A percentile compares a stretch with the other conserved stretches of the same genome.
These are phyloP conservation scores for Tilletia horrida DNA, from an alignment of 1,284 basidiomycete species.

Conservation along the genomic window DNA sequence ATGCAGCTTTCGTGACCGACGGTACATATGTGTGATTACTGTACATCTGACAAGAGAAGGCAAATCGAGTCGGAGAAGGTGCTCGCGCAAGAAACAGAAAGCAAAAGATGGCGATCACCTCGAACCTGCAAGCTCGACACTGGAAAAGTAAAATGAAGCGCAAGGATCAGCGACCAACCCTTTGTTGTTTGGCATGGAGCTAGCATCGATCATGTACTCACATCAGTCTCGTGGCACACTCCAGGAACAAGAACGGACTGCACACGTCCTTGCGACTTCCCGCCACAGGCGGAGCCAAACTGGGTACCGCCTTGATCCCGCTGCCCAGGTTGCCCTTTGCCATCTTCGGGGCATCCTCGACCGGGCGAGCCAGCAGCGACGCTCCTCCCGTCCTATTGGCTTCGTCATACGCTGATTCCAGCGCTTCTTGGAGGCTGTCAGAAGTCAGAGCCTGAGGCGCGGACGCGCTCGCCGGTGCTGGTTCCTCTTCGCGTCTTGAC, in stretches of 20 bases:
- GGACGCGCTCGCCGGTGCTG: background rate
- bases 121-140: slow-evolving; percentile 25
- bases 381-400: slow-evolving; percentile 28
- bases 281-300: slow-evolving; percentile 36
- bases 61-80: too few relatives aligned
- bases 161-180: too few relatives aligned
- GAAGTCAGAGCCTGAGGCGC: background rate
- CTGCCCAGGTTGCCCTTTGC: slow-evolving; percentile 26
- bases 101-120: slow-evolving; percentile 1
- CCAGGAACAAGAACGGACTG: slow-evolving; percentile 89
- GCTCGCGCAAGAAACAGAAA: too few relatives aligned
- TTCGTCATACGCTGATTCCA: slow-evolving; percentile 32
- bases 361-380: slow-evolving; percentile 8
- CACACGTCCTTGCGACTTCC: slow-evolving; percentile 76
- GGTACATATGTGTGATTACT: too few relatives aligned
- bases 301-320: slow-evolving; percentile 33
- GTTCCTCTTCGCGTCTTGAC: background rate
- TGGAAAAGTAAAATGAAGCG: background rate
- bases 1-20: too few relatives aligned
- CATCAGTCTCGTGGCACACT: slow-evolving; percentile 73
- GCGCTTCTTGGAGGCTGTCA: slow-evolving; percentile 14
- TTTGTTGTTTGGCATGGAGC: background rate
- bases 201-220: slow-evolving; percentile 12
- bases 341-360: slow-evolving; percentile 12
- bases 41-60: too few relatives aligned